Evolutionary conservation across 1,139 yeast genomes (phyloP), one percentile per base, ranked within the genome.

Genomic region (Suhomyces anneliseae): DNA sequence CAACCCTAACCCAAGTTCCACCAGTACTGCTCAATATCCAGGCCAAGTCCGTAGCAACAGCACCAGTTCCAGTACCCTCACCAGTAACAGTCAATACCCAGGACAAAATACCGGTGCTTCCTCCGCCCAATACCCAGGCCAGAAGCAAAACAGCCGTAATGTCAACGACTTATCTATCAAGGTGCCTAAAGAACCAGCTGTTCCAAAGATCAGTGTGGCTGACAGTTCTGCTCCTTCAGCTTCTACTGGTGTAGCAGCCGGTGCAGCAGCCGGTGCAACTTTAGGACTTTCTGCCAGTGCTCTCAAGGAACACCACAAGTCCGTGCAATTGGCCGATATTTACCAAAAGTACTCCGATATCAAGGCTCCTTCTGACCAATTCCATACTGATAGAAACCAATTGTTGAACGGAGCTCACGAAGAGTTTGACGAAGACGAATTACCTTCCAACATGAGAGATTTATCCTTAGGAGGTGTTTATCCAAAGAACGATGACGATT

Each of bases 341-440:
- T 75, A 75, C 56, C 78, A 72, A 45, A 74, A 74, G 50, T 75
- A 75, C 53, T 68, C 74, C 27, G 70, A 66, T 26, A 70, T 74
- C 40, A 64, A 70, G 45, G 60, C 75, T 4, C 79, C 80, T 1
- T 68, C 76, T 12, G 80, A 74, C 56, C 70, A 68, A 50, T 74
- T 72, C 56, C 55, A 56, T 34, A 57, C 55, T 19, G 54, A 55
- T 36, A 45, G 59, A 47, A 70, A 66, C 52, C 59, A 66, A 39
- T 47, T 72, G 27, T 61, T 72, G 47, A 70, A 72, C 51, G 77
- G 77, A 0, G 61, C 72, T 0, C 65, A 63, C 24, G 78, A 70
- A 52, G 59, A 62, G 38, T 57, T 74, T 38, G 59, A 61, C 31
- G 78, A 72, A 50, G 69, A 65, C 27, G 70, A 61, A 34, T 58